Conservation (phyloP, 169 alveolate genomes). For the Plasmodium yoelii region DNA sequence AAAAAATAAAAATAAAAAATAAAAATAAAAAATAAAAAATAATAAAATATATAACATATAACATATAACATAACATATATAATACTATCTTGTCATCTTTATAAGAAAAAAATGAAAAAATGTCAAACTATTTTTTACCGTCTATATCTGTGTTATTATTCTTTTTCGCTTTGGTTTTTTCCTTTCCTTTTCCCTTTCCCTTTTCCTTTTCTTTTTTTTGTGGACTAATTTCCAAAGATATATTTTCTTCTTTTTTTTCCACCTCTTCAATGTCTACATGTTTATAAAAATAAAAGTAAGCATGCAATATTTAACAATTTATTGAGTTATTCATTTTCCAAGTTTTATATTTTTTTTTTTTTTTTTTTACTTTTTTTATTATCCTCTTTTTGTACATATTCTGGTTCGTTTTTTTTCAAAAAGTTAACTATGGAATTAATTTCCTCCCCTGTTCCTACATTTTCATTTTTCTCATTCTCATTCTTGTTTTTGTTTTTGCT, state of each 20-base stretch:
- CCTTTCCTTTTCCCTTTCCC: too few relatives aligned
- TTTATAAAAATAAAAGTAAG: too few relatives aligned
- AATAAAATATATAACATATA: too few relatives aligned
- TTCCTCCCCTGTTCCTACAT: background rate
- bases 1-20: too few relatives aligned
- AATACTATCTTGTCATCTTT: background rate
- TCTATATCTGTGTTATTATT: background rate
- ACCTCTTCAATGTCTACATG: too few relatives aligned
- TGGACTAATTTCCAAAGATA: too few relatives aligned
- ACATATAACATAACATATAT: background rate
- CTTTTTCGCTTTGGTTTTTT: background rate
- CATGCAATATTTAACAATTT: too few relatives aligned
- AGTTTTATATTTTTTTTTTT: too few relatives aligned
- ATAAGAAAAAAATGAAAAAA: background rate
- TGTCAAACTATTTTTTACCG: background rate
- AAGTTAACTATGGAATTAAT: slow-evolving; percentile 8
- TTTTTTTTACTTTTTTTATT: too few relatives aligned
- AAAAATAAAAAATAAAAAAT: too few relatives aligned
- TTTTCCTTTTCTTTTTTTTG: background rate
- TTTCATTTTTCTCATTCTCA: too few relatives aligned
- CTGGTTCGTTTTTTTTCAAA: slow-evolving; percentile 10
- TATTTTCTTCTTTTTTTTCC: background rate
- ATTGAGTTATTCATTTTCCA: background rate
- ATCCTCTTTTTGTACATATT: background rate
- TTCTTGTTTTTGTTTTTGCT: background rate